Base-by-base conservation (phyloP, 2,329 filamentous ascomycete genomes). In the Bisporella sp. region DNA sequence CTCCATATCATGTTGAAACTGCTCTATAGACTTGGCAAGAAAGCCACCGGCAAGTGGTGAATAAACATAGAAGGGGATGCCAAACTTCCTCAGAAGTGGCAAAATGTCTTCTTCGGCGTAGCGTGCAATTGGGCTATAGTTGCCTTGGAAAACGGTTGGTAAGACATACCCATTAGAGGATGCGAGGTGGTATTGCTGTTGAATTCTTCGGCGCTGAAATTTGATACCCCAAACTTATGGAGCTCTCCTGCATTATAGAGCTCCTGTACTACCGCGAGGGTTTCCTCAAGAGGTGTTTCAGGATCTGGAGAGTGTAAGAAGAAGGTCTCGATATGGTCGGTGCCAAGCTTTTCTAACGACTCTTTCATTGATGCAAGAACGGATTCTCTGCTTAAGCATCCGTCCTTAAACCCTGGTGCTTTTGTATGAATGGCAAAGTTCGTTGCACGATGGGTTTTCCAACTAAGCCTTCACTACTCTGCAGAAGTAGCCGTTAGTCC, bases 61-160 rank as follows among this genome's bases (percentile, higher is more conserved):
- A 67, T 81, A 83, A 41, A 78, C 67, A 21, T 84, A 80, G 41
- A 84, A 72, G 43, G 81, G 73, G 37, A 85, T 71, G 1, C 77
- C 77, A 58, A 82, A 84, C 35, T 79, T 71, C 13, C 73, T 72
- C 56, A 79, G 78, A 51, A 73, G 76, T 4, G 76, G 76, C 41
- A 84, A 72, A 6, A 84, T 65, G 57, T 85, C 81, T 1, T 71
- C 77, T 60, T 87, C 84, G 65, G 82, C 84, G 0, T 79, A 74
- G 0, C 61, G 58, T 31, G 59, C 56, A 1, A 65, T 37, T 8
- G 57, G 54, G 40, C 66, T 64, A 50, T 68, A 68, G 6, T 62
- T 49, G 6, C 65, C 66, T 51, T 70, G 66, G 48, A 66, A 68
- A 8, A 66, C 62, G 21, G 56, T 57, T 1, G 67, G 67, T 37